Percentiles rank a stretch among this genome's conserved stretches.
phyloP scores from a whole-genome alignment of 768 basidiomycete species.

The Lactarius sp. region DNA sequence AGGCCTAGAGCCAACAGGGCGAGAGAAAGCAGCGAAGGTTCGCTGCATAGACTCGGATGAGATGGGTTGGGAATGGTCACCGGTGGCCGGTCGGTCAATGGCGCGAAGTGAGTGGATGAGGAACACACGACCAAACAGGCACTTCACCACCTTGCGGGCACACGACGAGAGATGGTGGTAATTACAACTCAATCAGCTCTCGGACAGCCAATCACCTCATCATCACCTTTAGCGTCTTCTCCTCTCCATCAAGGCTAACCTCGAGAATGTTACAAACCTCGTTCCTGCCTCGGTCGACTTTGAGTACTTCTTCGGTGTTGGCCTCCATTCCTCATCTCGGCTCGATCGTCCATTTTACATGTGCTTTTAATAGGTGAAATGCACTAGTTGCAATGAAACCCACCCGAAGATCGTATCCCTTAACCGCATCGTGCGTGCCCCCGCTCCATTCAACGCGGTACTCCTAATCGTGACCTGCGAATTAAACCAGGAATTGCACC shows the following conservation, averaged over 20 bases:
- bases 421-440: constrained; percentile 54
- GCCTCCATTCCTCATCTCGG: neutral
- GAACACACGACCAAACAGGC: constrained; percentile 25
- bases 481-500: constrained; percentile 54
- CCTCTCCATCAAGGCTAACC: constrained; percentile 70
- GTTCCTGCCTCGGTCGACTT: constrained; percentile 62
- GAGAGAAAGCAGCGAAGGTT: constrained; percentile 6
- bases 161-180: neutral
- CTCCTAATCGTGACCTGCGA: neutral
- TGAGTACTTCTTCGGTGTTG: constrained; percentile 76
- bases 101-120: neutral
- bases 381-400: constrained; percentile 70
- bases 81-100: neutral
- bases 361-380: constrained; percentile 52
- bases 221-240: constrained; percentile 44
- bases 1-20: constrained; percentile 20
- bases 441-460: neutral
- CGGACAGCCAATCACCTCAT: constrained; percentile 6
- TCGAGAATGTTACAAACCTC: constrained; percentile 73
- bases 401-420: constrained; percentile 70
- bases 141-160: neutral
- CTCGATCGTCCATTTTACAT: constrained; percentile 11
- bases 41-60: neutral
- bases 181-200: neutral
- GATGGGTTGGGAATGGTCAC: too few species aligned